These are phyloP conservation scores for Phytophthora rubi DNA, from an alignment of 352 stramenopile genomes.

Conservation along the genomic window DNA sequence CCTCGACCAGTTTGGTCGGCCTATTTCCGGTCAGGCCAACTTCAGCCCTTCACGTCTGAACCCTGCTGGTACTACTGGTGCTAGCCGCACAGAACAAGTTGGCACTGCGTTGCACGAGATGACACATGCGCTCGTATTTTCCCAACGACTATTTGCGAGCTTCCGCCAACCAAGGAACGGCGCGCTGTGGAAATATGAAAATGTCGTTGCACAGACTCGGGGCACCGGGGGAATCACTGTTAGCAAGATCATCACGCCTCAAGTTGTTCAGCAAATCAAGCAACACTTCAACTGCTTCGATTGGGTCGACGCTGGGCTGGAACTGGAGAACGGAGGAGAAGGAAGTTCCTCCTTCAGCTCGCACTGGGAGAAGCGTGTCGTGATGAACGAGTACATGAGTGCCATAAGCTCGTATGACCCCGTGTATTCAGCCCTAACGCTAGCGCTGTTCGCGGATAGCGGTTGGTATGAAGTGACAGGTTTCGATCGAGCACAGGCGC, in stretches of 20 bases:
- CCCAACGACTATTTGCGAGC: conserved; percentile 56
- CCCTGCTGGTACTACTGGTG: conserved; percentile 38
- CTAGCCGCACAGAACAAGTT: conserved; percentile 64
- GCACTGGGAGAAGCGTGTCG: conserved; percentile 85
- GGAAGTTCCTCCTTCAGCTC: conserved; percentile 69
- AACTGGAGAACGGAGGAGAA: conserved; percentile 77
- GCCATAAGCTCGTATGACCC: conserved; percentile 76
- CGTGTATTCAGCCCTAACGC: conserved; percentile 74
- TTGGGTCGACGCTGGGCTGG: conserved; percentile 62
- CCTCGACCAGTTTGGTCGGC: conserved; percentile 76
- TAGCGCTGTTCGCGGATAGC: conserved; percentile 83
- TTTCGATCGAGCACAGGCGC: conserved; percentile 59
- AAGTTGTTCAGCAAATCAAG: conserved; percentile 69
- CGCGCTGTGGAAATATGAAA: conserved; percentile 60
- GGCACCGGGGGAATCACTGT: conserved; percentile 56
- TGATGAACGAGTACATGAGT: conserved; percentile 89
- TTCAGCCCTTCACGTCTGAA: conserved; percentile 75
- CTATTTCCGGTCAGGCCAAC: conserved; percentile 85
- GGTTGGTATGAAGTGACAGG: conserved; percentile 79
- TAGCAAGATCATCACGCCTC: conserved; percentile 79
- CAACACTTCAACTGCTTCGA: conserved; percentile 82
- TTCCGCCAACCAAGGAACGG: conserved; percentile 75
- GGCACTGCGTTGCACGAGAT: conserved; percentile 84
- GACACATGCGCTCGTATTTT: conserved; percentile 85
- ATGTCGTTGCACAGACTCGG: conserved; percentile 62